Base-by-base conservation (phyloP, 2,329 filamentous ascomycete species). In the Plectosphaerella plurivora region DNA sequence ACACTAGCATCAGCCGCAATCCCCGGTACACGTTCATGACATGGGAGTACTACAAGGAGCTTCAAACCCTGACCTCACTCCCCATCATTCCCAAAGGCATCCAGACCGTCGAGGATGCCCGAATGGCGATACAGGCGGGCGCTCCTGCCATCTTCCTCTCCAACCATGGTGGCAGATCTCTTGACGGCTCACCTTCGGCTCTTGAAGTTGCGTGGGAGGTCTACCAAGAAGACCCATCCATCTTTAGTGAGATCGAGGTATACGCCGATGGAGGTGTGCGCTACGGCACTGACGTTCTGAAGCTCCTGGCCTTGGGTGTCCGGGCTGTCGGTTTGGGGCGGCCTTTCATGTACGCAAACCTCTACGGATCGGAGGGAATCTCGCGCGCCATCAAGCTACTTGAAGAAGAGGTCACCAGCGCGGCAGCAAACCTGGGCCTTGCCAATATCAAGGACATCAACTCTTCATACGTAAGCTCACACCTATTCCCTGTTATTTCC, bases 241-340 rank as follows among this genome's bases (percentile, higher is more conserved):
- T 63, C 20, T 65, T 63, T 39, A 25, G 51, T 15, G 53, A 59
- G 42, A 57, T 57, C 14, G 57, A 63, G 7, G 60, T 69, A 3
- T 59, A 63, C 16, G 63, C 72, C 16, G 71, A 75, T 49, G 70
- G 68, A 3, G 73, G 72, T 2, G 60, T 75, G 1, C 63, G 71
- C 9, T 69, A 66, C 0, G 72, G 71, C 0, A 66, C 69, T 3
- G 73, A 75, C 48, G 57, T 72, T 2, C 47, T 74, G 45, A 74
- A 75, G 47, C 68, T 71, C 0, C 51, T 75, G 5, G 68, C 70
- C 0, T 63, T 74, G 6, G 72, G 72, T 1, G 73, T 71, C 7
- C 65, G 71, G 47, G 67, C 63, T 1, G 70, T 74, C 5, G 65
- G 74, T 11, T 58, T 82, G 1, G 78, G 76, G 5, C 61, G 78